Evolutionary conservation across 371 early-diverging fungal species (phyloP).

Genomic region (Mucor mucedo): DNA sequence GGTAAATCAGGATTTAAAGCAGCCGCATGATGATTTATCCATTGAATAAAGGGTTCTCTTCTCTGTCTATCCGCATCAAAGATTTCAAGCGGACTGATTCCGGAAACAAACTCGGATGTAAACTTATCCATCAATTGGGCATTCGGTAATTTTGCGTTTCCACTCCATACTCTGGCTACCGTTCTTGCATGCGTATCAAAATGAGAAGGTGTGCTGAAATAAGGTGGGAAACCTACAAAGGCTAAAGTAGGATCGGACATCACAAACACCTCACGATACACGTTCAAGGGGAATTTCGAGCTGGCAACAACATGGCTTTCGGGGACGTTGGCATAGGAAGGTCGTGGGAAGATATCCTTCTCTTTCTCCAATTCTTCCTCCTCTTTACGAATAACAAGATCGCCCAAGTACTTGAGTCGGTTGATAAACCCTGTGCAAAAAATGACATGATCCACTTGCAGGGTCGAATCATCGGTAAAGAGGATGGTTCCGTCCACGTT

Average conservation of each 20-base stretch:
- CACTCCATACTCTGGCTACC: conserved; percentile 47
- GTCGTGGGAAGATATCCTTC: background rate
- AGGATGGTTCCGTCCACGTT: conserved; percentile 33
- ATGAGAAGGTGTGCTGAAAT: conserved; percentile 22
- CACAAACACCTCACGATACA: conserved; percentile 39
- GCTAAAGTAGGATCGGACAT: conserved; percentile 46
- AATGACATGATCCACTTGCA: conserved; percentile 57
- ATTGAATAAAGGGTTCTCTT: conserved; percentile 25
- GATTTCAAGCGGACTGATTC: conserved; percentile 7
- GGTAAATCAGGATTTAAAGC: background rate
- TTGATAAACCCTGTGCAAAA: conserved; percentile 71
- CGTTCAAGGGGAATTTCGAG: conserved; percentile 24
- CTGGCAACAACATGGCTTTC: conserved; percentile 17
- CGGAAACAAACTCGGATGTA: conserved; percentile 15
- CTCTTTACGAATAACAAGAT: conserved; percentile 15
- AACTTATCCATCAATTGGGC: conserved; percentile 28
- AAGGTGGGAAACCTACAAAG: conserved; percentile 36
- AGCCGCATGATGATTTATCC: conserved; percentile 45
- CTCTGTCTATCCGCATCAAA: conserved; percentile 16
- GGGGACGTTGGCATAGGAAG: conserved; percentile 13
- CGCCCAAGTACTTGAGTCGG: conserved; percentile 58
- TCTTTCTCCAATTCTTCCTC: conserved; percentile 9
- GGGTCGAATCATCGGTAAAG: conserved; percentile 63
- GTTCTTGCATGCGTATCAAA: conserved; percentile 44
- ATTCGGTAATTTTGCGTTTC: conserved; percentile 34